Evolutionary conservation across 169 alveolate genomes (phyloP), one percentile per base, ranked within the genome.

Genomic region (Plasmodium gonderi): DNA sequence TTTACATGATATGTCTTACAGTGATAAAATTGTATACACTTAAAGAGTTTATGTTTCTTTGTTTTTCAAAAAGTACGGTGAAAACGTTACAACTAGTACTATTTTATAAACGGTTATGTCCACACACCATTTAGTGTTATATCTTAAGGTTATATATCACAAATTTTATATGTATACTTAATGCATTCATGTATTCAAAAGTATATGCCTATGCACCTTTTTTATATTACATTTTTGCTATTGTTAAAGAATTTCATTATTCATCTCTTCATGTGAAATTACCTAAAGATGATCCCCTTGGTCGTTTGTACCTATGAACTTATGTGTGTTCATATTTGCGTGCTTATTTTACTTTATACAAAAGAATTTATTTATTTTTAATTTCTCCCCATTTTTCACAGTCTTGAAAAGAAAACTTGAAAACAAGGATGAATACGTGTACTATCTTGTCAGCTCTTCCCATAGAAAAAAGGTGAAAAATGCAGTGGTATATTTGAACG

Each of bases 391-490:
- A 26, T 49, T 68, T 17, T 54, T 51, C 60, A 40, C 38, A 83
- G 92, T 83, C 44, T 60, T 72, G 29, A 69, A 74, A 64, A 83
- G 54, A 76, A 83, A 72, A 60, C 77, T 51, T 5, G 92, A 83
- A 47, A 72, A 76, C 29, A 69, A 47, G 20, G 92, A 83, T 83
- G 83, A 47, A 40, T 83, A 60, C 42, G 74, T 17, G 36, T 83
- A 83, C 64, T 83, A 83, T 49, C 17, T 83, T 31, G 76, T 54
- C 36, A 51, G 74, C 17, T 33, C 36, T 12, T 17, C 45, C 17
- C 82, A 83, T 1, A 83, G 92, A 44, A 83, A 83, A 36, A 83
- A 49, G 65, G 92, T 83, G 31, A 83, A 83, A 38, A 83, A 51
- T 74, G 92, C 92, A n/a, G 23, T 83, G 42, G 82, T 31, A 33